These are phyloP conservation scores for Sporopachydermia quercuum DNA, from an alignment of 805 yeast genomes.

Conservation along the genomic window DNA sequence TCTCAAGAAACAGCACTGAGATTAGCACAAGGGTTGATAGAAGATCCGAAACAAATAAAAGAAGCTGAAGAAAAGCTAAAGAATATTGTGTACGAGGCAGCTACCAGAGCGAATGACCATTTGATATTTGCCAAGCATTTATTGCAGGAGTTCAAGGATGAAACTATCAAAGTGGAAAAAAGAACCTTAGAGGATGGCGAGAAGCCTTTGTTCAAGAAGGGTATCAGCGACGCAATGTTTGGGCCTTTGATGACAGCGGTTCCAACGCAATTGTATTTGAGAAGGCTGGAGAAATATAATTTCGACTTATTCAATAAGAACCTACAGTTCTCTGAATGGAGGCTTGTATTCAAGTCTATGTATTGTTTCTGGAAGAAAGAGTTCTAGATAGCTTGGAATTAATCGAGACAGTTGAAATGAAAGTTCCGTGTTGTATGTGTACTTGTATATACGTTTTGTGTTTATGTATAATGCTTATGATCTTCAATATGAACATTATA, in stretches of 20 bases:
- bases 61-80: conserved; percentile 27
- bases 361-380: background rate
- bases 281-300: conserved; percentile 42
- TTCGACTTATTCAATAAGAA: conserved; percentile 41
- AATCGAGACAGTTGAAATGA: no score
- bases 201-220: conserved; percentile 5
- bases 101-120: conserved; percentile 71
- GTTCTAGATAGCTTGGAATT: no score
- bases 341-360: conserved; percentile 22
- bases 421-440: no score
- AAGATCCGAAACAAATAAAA: conserved; percentile 11
- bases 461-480: no score
- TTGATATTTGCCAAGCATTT: conserved; percentile 52
- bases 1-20: conserved; percentile 53
- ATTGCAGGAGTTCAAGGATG: conserved; percentile 23
- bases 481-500: no score
- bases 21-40: conserved; percentile 18
- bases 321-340: conserved; percentile 42
- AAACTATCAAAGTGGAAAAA: conserved; percentile 18
- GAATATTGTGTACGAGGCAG: conserved; percentile 52
- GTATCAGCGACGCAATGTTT: conserved; percentile 37
- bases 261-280: conserved; percentile 50
- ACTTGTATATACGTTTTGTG: no score
- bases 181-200: conserved; percentile 15
- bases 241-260: conserved; percentile 55